Evolutionary conservation across 2,329 filamentous ascomycete genomes (phyloP).

Genomic region (Colletotrichum gigasporum): DNA sequence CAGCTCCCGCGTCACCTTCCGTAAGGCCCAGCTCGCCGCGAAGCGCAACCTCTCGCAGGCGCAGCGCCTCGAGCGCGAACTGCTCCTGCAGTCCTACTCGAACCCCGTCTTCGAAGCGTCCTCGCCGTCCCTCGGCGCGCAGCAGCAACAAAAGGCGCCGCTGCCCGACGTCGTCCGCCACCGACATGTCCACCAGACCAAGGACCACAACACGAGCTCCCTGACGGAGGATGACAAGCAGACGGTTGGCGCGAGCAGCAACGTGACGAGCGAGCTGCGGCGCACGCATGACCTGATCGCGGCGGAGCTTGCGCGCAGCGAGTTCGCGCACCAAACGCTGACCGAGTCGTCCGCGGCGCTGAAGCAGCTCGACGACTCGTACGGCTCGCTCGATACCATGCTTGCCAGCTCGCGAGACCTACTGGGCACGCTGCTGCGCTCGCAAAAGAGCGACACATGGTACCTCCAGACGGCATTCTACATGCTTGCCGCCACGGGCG

Average conservation of each 20-base stretch:
- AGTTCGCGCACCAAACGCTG: constrained; percentile 90
- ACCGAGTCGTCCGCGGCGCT: constrained; percentile 85
- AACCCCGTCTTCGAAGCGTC: constrained; percentile 48
- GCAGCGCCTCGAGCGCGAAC: constrained; percentile 78
- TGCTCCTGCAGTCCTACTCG: constrained; percentile 74
- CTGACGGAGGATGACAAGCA: constrained; percentile 75
- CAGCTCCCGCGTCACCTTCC: constrained; percentile 73
- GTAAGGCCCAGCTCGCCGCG: constrained; percentile 82
- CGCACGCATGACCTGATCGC: constrained; percentile 89
- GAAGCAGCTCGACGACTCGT: constrained; percentile 81
- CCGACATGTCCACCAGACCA: constrained; percentile 38
- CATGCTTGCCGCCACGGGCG: constrained; percentile 78
- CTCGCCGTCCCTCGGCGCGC: constrained; percentile 38
- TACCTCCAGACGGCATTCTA: constrained; percentile 93
- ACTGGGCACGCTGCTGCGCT: constrained; percentile 80
- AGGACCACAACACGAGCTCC: constrained; percentile 40
- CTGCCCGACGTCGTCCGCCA: constrained; percentile 35
- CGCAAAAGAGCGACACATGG: constrained; percentile 97
- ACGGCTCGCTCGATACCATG: constrained; percentile 81
- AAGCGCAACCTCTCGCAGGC: constrained; percentile 79
- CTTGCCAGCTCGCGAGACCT: constrained; percentile 79
- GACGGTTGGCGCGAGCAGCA: constrained; percentile 77
- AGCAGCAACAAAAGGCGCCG: constrained; percentile 34
- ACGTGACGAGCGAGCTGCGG: constrained; percentile 85
- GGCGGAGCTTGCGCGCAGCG: constrained; percentile 83